Percentiles rank a stretch among this genome's conserved stretches.
phyloP scores from a whole-genome alignment of 805 yeast species.

The Wickerhamiella sorbophila region DNA sequence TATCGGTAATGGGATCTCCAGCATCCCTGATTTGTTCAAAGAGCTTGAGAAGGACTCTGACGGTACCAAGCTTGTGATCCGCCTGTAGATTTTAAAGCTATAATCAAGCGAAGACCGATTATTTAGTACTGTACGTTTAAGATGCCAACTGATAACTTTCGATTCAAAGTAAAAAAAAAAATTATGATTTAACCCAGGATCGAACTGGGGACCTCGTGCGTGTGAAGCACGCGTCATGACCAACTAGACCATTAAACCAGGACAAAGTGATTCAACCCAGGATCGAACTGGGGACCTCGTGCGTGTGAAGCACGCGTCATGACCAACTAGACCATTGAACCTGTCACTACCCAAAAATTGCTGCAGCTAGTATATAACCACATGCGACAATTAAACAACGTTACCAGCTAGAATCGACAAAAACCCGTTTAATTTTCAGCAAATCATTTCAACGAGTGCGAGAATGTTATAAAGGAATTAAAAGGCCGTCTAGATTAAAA shows the following conservation, averaged over 20 bases:
- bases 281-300: constrained; percentile 99
- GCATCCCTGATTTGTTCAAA: not conserved
- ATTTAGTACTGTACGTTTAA: too few relatives aligned
- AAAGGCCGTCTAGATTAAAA: too few relatives aligned
- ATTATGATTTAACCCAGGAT: constrained; percentile 95
- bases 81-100: not conserved
- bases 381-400: too few relatives aligned
- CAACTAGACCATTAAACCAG: constrained; percentile 73
- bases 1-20: constrained; percentile 1
- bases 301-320: constrained; percentile 99
- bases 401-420: too few relatives aligned
- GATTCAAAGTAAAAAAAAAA: constrained; percentile 21
- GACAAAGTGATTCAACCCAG: constrained; percentile 87
- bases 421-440: too few relatives aligned
- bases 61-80: not conserved
- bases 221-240: constrained; percentile 99
- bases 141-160: too few relatives aligned
- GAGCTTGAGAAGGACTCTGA: not conserved
- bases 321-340: constrained; percentile 89
- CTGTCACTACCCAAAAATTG: not conserved
- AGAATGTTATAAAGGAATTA: too few relatives aligned
- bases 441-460: too few relatives aligned
- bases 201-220: constrained; percentile 99
- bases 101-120: too few relatives aligned
- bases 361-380: too few relatives aligned